A percentile compares a stretch with the other conserved stretches of the same genome.
phyloP scores from a whole-genome alignment of 2,329 filamentous ascomycete species.

The Cadophora gregata region DNA sequence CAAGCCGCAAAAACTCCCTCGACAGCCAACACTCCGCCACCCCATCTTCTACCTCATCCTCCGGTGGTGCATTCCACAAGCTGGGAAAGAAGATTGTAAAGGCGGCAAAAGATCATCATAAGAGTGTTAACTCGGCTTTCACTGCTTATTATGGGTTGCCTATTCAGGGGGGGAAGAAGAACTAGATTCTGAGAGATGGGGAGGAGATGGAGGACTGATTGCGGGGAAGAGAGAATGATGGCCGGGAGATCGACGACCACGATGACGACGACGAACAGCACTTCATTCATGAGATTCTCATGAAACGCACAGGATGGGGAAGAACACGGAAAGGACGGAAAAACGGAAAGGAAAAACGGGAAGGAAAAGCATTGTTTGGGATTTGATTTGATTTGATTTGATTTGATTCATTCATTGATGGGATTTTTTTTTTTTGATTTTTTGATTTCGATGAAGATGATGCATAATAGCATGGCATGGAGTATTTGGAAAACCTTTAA shows the following conservation, averaged over 20 bases:
- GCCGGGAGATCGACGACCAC: neutral
- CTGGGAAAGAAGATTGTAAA: constrained; percentile 10
- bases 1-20: neutral
- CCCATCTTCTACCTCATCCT: neutral
- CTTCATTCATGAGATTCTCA: no score
- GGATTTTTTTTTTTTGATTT: no score
- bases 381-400: no score
- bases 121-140: constrained; percentile 6
- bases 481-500: constrained; percentile 1
- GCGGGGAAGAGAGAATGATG: neutral
- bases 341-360: neutral
- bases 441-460: no score
- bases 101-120: constrained; percentile 8
- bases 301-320: no score
- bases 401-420: constrained; percentile 13
- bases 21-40: neutral
- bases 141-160: constrained; percentile 9
- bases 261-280: no score
- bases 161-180: neutral
- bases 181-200: neutral
- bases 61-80: neutral
- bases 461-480: constrained; percentile 4
- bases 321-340: neutral
- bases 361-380: constrained; percentile 10
- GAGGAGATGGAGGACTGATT: neutral